phyloP scores from a whole-genome alignment of 2,329 filamentous ascomycete genomes.

The Sporothrix phasma region DNA sequence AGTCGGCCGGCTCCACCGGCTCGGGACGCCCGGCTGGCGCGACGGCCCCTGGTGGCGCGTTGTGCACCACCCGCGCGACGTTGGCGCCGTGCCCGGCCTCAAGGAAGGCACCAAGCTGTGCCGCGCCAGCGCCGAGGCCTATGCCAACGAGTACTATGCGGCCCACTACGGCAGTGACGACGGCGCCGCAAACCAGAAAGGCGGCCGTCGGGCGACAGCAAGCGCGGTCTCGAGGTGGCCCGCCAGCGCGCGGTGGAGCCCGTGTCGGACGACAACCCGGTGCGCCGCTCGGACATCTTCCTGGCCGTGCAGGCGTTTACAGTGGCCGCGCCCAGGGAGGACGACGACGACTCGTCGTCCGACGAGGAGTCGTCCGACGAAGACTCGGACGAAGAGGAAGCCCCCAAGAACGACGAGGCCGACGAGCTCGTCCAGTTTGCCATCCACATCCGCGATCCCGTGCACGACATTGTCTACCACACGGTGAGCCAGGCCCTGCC shows the following conservation, averaged over 20 bases:
- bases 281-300: slow-evolving; percentile 89
- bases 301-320: slow-evolving; percentile 79
- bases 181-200: neutral
- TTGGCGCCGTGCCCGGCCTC: slow-evolving; percentile 70
- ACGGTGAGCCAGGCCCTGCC: slow-evolving; percentile 77
- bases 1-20: slow-evolving; percentile 34
- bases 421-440: slow-evolving; percentile 64
- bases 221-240: slow-evolving; percentile 61
- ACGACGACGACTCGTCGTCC: slow-evolving; percentile 66
- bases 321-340: slow-evolving; percentile 43
- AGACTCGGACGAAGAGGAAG: slow-evolving; percentile 50
- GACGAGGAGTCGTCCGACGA: slow-evolving; percentile 52
- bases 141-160: slow-evolving; percentile 75
- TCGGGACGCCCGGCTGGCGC: too few species aligned
- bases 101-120: slow-evolving; percentile 86
- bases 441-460: slow-evolving; percentile 73
- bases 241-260: slow-evolving; percentile 70
- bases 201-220: neutral
- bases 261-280: slow-evolving; percentile 75
- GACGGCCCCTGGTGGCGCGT: slow-evolving; percentile 96
- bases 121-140: slow-evolving; percentile 78
- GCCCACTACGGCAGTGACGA: slow-evolving; percentile 54
- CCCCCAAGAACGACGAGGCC: slow-evolving; percentile 52
- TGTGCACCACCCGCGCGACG: slow-evolving; percentile 56
- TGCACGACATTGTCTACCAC: slow-evolving; percentile 82